Evolutionary conservation across 306 rosid genomes (phyloP).

Genomic region (Rubus parviflorus): DNA sequence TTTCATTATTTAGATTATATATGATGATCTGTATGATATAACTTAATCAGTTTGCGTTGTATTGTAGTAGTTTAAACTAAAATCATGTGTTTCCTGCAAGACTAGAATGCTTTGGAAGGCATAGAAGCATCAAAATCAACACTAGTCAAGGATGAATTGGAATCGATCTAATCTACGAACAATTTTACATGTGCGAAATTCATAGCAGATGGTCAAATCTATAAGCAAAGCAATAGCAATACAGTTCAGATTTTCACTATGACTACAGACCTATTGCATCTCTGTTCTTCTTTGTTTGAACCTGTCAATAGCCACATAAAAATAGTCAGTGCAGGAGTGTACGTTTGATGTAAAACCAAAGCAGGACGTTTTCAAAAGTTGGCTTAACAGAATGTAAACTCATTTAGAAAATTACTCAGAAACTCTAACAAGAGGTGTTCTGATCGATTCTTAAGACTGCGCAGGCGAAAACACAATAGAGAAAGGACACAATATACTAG

Average conservation of each 20-base stretch:
- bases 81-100: no score
- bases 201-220: background rate
- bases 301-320: slow-evolving; percentile 23
- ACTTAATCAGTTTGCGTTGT: no score
- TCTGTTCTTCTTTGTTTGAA: slow-evolving; percentile 18
- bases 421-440: background rate
- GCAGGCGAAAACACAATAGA: background rate
- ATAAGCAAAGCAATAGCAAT: background rate
- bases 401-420: background rate
- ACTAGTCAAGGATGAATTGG: background rate
- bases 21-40: no score
- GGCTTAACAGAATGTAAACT: background rate
- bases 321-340: background rate
- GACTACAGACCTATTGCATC: background rate
- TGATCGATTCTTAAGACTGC: background rate
- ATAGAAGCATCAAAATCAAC: background rate
- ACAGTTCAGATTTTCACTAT: background rate
- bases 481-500: background rate
- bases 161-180: background rate
- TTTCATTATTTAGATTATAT: no score
- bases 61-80: no score
- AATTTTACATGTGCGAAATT: background rate
- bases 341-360: background rate
- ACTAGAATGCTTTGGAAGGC: no score
- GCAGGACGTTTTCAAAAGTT: background rate